phyloP scores from a whole-genome alignment of 2,329 filamentous ascomycete genomes.

The Ceratocystis variospora region DNA sequence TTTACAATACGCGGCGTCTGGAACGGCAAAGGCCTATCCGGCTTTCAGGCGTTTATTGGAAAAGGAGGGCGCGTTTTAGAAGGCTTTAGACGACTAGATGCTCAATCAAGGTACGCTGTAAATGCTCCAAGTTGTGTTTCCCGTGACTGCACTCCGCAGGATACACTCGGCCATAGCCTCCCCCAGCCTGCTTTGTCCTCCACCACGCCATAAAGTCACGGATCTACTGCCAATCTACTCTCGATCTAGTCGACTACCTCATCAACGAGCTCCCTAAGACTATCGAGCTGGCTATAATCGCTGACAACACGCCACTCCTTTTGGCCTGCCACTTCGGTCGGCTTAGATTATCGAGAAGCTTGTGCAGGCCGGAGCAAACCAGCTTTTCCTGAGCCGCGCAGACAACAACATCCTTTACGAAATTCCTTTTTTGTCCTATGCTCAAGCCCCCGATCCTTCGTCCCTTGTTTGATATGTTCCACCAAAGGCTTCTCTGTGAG shows the following conservation, averaged over 20 bases:
- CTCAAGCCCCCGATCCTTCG: not conserved
- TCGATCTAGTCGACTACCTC: slow-evolving; percentile 51
- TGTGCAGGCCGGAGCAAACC: slow-evolving; percentile 55
- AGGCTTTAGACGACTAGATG: slow-evolving; percentile 49
- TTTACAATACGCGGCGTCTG: slow-evolving; percentile 48
- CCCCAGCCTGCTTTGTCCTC: slow-evolving; percentile 45
- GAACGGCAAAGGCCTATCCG: slow-evolving; percentile 45
- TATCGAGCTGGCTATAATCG: slow-evolving; percentile 46
- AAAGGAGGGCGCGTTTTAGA: slow-evolving; percentile 48
- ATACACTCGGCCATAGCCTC: slow-evolving; percentile 21
- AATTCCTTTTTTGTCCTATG: slow-evolving; percentile 23
- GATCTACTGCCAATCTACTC: slow-evolving; percentile 28
- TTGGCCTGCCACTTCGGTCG: slow-evolving; percentile 48
- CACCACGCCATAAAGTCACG: slow-evolving; percentile 48
- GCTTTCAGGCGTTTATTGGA: slow-evolving; percentile 48
- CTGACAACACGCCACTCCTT: slow-evolving; percentile 53
- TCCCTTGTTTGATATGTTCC: not conserved
- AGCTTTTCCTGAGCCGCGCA: slow-evolving; percentile 44
- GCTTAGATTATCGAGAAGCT: slow-evolving; percentile 44
- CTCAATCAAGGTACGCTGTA: slow-evolving; percentile 40
- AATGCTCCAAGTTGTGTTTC: not conserved
- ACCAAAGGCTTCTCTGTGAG: not conserved
- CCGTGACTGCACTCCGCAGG: not conserved
- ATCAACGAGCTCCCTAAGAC: slow-evolving; percentile 46
- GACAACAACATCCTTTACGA: slow-evolving; percentile 51